Evolutionary conservation across 2,329 filamentous ascomycete genomes (phyloP).

Genomic region (Pseudogymnoascus sp.): DNA sequence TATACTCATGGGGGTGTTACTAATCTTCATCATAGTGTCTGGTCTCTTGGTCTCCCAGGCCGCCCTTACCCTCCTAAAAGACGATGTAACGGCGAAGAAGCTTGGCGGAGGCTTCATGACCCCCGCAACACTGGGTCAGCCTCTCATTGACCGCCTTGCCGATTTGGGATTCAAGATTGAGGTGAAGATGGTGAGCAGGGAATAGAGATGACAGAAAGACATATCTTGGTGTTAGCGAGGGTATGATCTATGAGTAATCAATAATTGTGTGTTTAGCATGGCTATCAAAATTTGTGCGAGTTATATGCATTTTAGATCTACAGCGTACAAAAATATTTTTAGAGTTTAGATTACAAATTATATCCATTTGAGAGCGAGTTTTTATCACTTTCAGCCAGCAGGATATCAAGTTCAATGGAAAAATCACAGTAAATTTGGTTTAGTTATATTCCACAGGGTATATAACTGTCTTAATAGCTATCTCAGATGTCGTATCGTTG

Average conservation of each 20-base stretch:
- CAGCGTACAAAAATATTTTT: not conserved
- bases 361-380: not conserved
- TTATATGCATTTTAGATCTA: not conserved
- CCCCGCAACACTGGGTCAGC: constrained; percentile 61
- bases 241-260: not conserved
- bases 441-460: no score
- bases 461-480: not conserved
- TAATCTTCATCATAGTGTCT: constrained; percentile 43
- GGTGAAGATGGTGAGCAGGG: constrained; percentile 34
- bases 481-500: not conserved
- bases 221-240: not conserved
- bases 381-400: not conserved
- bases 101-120: constrained; percentile 63
- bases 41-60: constrained; percentile 56
- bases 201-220: not conserved
- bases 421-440: not conserved
- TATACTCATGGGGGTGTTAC: not conserved
- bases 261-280: not conserved
- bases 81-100: constrained; percentile 37
- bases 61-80: constrained; percentile 56
- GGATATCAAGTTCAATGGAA: not conserved
- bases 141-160: constrained; percentile 55
- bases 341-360: not conserved
- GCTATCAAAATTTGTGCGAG: not conserved
- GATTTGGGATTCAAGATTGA: constrained; percentile 56